Evolutionary conservation across 495 filamentous ascomycete genomes (phyloP).

Genomic region (Podospora bellae-mahoneyi): DNA sequence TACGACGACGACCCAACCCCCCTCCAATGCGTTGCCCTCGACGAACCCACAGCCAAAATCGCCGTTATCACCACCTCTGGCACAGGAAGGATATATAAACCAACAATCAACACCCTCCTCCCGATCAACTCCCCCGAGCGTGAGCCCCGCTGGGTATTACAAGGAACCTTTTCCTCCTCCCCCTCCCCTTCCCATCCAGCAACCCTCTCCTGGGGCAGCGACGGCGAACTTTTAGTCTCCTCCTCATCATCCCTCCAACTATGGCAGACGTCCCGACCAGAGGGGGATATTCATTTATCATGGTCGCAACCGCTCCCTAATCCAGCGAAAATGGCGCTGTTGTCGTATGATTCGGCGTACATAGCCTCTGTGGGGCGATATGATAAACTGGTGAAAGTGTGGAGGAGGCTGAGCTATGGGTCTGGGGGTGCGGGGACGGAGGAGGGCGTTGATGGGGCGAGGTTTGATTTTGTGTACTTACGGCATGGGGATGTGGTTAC

Average conservation of each 20-base stretch:
- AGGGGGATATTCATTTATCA: conserved; percentile 38
- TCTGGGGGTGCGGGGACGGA: conserved; percentile 25
- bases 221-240: conserved; percentile 75
- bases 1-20: conserved; percentile 73
- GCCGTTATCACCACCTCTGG: conserved; percentile 59
- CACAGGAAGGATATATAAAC: conserved; percentile 74
- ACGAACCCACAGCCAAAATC: conserved; percentile 82
- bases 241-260: conserved; percentile 60
- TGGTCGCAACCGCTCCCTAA: conserved; percentile 75
- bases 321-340: conserved; percentile 68
- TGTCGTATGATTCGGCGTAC: conserved; percentile 81
- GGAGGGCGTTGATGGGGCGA: conserved; percentile 56
- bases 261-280: conserved; percentile 52
- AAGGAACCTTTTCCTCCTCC: conserved; percentile 39
- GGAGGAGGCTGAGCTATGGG: conserved; percentile 84
- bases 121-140: not conserved
- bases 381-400: conserved; percentile 87
- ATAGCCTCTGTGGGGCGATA: conserved; percentile 77
- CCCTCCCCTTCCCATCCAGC: conserved; percentile 35
- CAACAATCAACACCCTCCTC: conserved; percentile 40
- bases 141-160: conserved; percentile 53
- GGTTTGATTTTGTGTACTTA: conserved; percentile 89
- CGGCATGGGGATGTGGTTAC: conserved; percentile 77
- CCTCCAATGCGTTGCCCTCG: conserved; percentile 71
- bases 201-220: conserved; percentile 74